Evolutionary conservation across 345 rosid genomes (phyloP).

Genomic region (Eucalyptus decipiens): DNA sequence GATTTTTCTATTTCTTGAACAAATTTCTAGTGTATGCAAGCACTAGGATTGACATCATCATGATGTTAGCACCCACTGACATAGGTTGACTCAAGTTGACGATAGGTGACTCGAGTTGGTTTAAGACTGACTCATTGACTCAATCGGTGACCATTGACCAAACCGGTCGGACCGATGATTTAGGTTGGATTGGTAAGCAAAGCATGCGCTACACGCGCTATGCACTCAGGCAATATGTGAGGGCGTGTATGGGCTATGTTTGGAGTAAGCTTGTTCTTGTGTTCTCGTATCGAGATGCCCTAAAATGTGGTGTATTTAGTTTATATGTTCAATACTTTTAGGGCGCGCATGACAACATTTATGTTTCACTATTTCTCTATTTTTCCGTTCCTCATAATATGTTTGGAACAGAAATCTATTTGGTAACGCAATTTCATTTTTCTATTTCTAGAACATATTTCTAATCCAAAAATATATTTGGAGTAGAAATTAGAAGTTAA

Average conservation of each 20-base stretch:
- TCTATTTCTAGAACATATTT: accelerated
- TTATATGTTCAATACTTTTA: too few relatives aligned
- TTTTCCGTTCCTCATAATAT: accelerated
- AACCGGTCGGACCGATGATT: too few relatives aligned
- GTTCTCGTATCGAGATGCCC: background rate
- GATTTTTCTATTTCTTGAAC: too few relatives aligned
- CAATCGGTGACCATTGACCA: background rate
- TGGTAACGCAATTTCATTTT: accelerated
- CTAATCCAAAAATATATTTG: too few relatives aligned
- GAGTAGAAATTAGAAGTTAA: accelerated
- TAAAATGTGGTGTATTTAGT: background rate
- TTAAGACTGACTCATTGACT: too few relatives aligned
- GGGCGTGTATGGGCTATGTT: accelerated
- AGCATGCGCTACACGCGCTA: accelerated
- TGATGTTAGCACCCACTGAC: too few relatives aligned
- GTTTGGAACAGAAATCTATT: accelerated
- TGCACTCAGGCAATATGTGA: background rate
- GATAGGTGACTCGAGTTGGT: too few relatives aligned
- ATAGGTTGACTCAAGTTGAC: background rate
- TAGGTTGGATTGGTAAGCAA: too few relatives aligned
- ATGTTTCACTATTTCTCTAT: too few relatives aligned
- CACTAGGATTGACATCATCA: background rate
- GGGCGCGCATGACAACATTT: accelerated
- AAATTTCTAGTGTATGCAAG: background rate
- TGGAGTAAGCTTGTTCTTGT: background rate